Evolutionary conservation across 2,329 filamentous ascomycete genomes (phyloP).

Genomic region (Verticillium albo-atrum): DNA sequence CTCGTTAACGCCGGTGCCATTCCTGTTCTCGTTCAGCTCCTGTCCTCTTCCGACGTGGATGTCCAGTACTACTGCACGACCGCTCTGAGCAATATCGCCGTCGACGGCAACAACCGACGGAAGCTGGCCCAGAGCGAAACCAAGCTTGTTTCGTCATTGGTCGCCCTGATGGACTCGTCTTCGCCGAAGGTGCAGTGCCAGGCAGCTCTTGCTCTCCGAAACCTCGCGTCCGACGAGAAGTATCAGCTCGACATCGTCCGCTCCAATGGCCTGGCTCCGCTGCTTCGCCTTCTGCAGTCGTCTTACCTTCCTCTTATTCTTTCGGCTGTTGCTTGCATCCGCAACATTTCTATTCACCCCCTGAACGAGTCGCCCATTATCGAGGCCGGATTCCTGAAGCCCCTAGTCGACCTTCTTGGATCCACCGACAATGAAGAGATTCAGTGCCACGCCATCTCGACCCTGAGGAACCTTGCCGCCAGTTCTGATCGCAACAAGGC

Average conservation of each 20-base stretch:
- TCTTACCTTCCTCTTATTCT: conserved; percentile 94
- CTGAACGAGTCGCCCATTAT: conserved; percentile 98
- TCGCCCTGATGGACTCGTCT: conserved; percentile 94
- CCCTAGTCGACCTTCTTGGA: conserved; percentile 86
- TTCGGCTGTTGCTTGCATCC: conserved; percentile 94
- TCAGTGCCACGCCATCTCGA: conserved; percentile 97
- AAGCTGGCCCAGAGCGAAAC: conserved; percentile 88
- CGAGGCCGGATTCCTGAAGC: conserved; percentile 91
- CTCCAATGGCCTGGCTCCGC: conserved; percentile 75
- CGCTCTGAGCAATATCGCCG: conserved; percentile 95
- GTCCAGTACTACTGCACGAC: conserved; percentile 99
- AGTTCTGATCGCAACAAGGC: conserved; percentile 98
- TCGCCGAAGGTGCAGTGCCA: conserved; percentile 98
- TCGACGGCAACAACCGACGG: conserved; percentile 85
- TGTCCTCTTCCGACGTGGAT: conserved; percentile 90
- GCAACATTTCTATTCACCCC: conserved; percentile 98
- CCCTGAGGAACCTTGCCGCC: conserved; percentile 87
- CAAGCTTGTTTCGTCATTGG: conserved; percentile 86
- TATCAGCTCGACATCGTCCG: conserved; percentile 98
- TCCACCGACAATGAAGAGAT: conserved; percentile 98
- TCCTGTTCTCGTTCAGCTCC: conserved; percentile 89
- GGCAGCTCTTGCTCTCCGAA: conserved; percentile 87
- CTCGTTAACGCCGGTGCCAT: conserved; percentile 97
- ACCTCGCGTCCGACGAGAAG: conserved; percentile 95
- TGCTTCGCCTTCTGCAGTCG: conserved; percentile 87